A percentile compares a stretch with the other conserved stretches of the same genome.
Conservation (phyloP, 2,329 filamentous ascomycete species). For the Domatiomyces catenatus region DNA sequence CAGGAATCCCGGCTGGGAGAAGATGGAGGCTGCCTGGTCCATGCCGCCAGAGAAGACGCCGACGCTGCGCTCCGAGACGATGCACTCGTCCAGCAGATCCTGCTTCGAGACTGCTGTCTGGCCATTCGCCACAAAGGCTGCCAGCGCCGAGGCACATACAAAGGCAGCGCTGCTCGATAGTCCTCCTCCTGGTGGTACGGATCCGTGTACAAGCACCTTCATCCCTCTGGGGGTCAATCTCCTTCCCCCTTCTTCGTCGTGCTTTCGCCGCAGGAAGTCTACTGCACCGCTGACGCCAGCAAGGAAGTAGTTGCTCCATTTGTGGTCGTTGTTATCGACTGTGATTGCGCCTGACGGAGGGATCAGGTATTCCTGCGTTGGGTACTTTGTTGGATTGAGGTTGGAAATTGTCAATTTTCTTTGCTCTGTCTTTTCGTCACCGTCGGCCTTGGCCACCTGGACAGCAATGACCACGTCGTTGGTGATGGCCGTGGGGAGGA, state of each 20-base stretch:
- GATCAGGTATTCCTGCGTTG: constrained; percentile 58
- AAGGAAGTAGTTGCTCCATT: constrained; percentile 99
- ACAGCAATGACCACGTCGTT: constrained; percentile 84
- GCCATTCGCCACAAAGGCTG: constrained; percentile 74
- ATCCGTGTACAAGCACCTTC: constrained; percentile 80
- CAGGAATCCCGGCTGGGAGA: constrained; percentile 71
- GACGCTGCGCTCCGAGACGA: constrained; percentile 84
- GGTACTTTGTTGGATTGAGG: constrained; percentile 59
- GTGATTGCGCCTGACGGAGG: constrained; percentile 47
- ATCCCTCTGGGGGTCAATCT: constrained; percentile 56
- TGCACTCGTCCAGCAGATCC: constrained; percentile 78
- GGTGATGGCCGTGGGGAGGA: constrained; percentile 87
- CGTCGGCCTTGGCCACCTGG: constrained; percentile 29
- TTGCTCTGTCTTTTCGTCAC: constrained; percentile 30
- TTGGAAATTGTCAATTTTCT: constrained; percentile 62
- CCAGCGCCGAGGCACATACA: constrained; percentile 75
- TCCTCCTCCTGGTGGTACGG: constrained; percentile 79
- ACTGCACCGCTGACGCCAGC: constrained; percentile 72
- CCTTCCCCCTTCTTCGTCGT: constrained; percentile 30
- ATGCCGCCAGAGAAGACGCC: constrained; percentile 96
- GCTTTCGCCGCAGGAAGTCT: constrained; percentile 55
- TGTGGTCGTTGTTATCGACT: constrained; percentile 71
- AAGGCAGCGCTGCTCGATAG: constrained; percentile 90
- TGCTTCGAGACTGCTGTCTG: constrained; percentile 67
- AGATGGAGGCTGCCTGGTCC: constrained; percentile 94